These are phyloP conservation scores for Neolentinus lepideus DNA, from an alignment of 1,284 basidiomycete genomes.

Conservation along the genomic window DNA sequence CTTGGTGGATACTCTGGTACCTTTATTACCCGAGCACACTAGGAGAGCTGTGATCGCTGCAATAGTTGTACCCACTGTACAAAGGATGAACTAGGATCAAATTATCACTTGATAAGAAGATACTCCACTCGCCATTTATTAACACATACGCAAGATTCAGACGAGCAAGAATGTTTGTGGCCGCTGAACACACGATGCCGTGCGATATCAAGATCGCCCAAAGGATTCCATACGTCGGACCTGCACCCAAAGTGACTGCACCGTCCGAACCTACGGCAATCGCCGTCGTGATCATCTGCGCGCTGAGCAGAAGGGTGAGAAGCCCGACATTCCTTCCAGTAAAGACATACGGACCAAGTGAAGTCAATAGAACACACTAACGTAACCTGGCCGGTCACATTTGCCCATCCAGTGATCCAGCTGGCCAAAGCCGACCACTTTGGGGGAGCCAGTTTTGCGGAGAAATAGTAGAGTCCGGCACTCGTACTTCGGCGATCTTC, in stretches of 20 bases:
- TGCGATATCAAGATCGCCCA: slow-evolving; percentile 55
- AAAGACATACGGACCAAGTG: slow-evolving; percentile 41
- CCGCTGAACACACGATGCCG: slow-evolving; percentile 64
- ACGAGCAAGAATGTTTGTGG: slow-evolving; percentile 56
- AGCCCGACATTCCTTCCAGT: not conserved
- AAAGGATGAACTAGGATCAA: slow-evolving; percentile 3
- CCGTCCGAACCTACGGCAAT: slow-evolving; percentile 56
- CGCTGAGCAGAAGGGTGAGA: slow-evolving; percentile 22
- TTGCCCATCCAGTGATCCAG: slow-evolving; percentile 71
- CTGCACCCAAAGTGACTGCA: slow-evolving; percentile 39
- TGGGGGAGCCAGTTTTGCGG: slow-evolving; percentile 59
- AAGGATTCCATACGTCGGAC: slow-evolving; percentile 61
- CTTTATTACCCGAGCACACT: slow-evolving; percentile 38
- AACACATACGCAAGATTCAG: slow-evolving; percentile 64
- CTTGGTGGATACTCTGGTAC: slow-evolving; percentile 51
- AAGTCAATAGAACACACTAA: slow-evolving; percentile 72
- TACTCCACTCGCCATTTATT: slow-evolving; percentile 42
- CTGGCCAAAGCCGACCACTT: slow-evolving; percentile 54
- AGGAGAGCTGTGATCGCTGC: slow-evolving; percentile 54
- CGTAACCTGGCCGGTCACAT: slow-evolving; percentile 51
- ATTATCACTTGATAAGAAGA: slow-evolving; percentile 8
- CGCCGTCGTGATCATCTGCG: slow-evolving; percentile 72
- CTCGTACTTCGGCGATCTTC: slow-evolving; percentile 39
- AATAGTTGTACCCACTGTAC: slow-evolving; percentile 49
- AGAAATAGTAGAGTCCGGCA: slow-evolving; percentile 70